Base-by-base conservation (phyloP, 140 eudicot species). In the Eryngium alpinum region DNA sequence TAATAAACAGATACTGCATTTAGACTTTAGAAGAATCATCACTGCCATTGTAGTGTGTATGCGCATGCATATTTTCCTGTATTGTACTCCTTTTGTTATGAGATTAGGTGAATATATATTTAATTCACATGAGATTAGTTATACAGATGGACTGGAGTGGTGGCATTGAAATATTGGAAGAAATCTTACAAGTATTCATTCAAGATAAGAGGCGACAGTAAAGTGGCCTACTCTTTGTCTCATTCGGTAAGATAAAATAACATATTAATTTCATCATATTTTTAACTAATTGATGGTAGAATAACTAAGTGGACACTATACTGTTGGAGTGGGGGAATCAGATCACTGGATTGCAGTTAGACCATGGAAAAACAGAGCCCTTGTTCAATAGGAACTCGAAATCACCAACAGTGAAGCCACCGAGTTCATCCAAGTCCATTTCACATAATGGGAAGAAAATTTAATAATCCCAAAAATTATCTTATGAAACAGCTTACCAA, bases 291-390 rank as follows among this genome's bases (percentile, higher is more conserved):
- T 76, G 19, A 14, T 14, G 24, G 14, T 43, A 19, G 9, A 75
- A 46, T 27, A 44, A 60, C 43, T 10, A 82, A 22, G 12, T 29
- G 63, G 6, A 70, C 34, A 69, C 77, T 70, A 10, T 32, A 56
- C 72, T 80, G 52, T 78, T 84, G 86, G 89, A 95, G 99, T 95
- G 99, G 99, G 90, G 98, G 86, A 92, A 96, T 24, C 85, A 89
- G 99, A 95, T 75, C 89, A 97, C 53, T 95, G 98, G 99, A 85
- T 95, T 77, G 97, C 93, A 84, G 97, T 97, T 84, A 90, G 93
- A 5, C 98, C 97, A 62, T 95, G 98, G 98, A 98, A 95, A 87
- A 90, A 83, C 81, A 91, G 94, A 81, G 88, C 87, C 74, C 63
- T 81, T 32, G 84, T 79, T 25, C 86, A 59, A 70, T 83, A 87